Evolutionary conservation across 495 filamentous ascomycete species (phyloP).

Genomic region (Penicillium lagena): DNA sequence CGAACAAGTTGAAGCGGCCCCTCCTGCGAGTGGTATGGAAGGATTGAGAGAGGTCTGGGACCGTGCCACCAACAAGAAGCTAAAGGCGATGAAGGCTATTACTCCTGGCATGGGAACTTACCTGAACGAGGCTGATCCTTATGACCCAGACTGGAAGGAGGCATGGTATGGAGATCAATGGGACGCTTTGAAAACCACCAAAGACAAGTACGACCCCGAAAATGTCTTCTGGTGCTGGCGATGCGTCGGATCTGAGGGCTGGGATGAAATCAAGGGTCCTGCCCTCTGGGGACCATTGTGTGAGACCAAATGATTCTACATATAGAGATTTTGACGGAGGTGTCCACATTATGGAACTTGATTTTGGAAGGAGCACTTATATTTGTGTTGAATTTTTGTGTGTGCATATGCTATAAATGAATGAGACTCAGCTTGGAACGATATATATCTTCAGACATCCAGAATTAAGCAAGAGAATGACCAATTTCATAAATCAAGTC

Average conservation of each 20-base stretch:
- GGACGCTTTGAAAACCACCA: conserved; percentile 28
- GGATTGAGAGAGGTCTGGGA: conserved; percentile 33
- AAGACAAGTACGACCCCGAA: conserved; percentile 44
- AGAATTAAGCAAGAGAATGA: no score
- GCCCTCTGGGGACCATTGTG: conserved; percentile 4
- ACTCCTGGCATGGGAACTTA: conserved; percentile 27
- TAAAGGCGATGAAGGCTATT: conserved; percentile 25
- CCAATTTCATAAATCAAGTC: no score
- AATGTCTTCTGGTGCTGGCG: conserved; percentile 41
- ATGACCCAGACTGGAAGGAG: conserved; percentile 6
- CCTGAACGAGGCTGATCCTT: conserved; percentile 37
- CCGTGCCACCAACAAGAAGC: conserved; percentile 41
- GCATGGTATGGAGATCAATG: conserved; percentile 19
- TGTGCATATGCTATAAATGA: no score
- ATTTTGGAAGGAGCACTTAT: no score
- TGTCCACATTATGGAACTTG: no score
- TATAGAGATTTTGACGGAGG: no score
- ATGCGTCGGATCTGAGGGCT: conserved; percentile 44
- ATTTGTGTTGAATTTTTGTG: no score
- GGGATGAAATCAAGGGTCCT: conserved; percentile 11
- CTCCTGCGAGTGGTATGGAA: conserved; percentile 19
- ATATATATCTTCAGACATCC: no score
- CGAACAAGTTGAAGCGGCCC: conserved; percentile 20
- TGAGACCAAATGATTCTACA: conserved; percentile 1
- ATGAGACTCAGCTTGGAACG: no score